Base-by-base conservation (phyloP, 2,329 filamentous ascomycete genomes). In the Grosmannia huntii region DNA sequence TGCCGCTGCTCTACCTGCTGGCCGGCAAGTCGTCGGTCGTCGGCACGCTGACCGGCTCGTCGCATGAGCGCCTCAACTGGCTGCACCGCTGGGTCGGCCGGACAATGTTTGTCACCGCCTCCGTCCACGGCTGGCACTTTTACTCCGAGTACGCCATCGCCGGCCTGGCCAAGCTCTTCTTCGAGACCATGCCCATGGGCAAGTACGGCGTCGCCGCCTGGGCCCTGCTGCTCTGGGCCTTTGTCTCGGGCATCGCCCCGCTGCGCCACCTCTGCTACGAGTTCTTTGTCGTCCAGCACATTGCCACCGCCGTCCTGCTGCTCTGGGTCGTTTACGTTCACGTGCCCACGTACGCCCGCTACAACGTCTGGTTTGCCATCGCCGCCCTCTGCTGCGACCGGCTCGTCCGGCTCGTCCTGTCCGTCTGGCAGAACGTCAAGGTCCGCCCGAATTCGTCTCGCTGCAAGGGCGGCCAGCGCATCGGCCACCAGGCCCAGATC, bases 31-130 rank as follows among this genome's bases (percentile, higher is more conserved):
- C 77, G 61, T 83, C 75, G 62, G 65, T 82, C 23, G 70, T 88
- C n/a, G 83, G 81, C 1, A 73, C 76, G 57, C 69, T 89, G 27
- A 75, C 79, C 4, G 85, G 85, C 12, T 76, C 79, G 11, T 83
- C 83, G 60, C 82, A 88, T 65, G 85, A 89, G 69, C 77, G 83
- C 10, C 72, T 89, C 59, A 88, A 87, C 67, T 89, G 85, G 85
- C 70, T 88, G 56, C 86, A 89, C 65, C 78, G 86, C 60, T 89
- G 86, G 85, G 80, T 84, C 11, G 83, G 82, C 3, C 78, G 86
- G 60, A 85, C 83, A 58, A 80, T 89, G 71, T 78, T 89, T 41
- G 71, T 88, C 19, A 87, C 83, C 0, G 81, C 81, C 1, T 83
- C 84, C 1, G 76, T 88, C 4, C 86, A 89, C 64, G 84, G 86